Conservation (phyloP, 2,329 filamentous ascomycete species). For the Plenodomus lindquistii region DNA sequence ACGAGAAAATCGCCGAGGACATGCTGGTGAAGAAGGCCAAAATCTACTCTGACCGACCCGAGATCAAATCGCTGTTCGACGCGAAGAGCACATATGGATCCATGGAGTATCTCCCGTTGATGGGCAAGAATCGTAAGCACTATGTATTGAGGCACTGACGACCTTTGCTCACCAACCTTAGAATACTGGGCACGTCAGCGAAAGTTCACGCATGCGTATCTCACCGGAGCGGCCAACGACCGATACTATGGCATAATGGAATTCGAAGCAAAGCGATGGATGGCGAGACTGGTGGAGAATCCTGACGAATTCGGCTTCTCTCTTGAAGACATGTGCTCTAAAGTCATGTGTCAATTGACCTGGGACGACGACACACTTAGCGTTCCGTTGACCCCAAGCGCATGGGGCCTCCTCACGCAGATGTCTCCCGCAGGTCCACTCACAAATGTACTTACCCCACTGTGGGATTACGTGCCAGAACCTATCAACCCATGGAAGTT, state of each 20-base stretch:
- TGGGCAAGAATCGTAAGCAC: constrained; percentile 59
- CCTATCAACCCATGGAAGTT: constrained; percentile 59
- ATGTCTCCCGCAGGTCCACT: constrained; percentile 63
- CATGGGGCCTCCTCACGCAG: constrained; percentile 61
- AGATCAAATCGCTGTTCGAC: constrained; percentile 57
- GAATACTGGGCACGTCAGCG: constrained; percentile 61
- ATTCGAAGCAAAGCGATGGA: constrained; percentile 59
- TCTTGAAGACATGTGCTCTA: constrained; percentile 62
- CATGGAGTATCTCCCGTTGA: constrained; percentile 60
- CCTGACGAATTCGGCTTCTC: constrained; percentile 56
- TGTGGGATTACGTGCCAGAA: constrained; percentile 56
- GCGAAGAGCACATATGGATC: constrained; percentile 59
- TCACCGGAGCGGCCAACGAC: constrained; percentile 52
- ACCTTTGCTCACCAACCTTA: constrained; percentile 18
- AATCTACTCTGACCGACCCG: constrained; percentile 57
- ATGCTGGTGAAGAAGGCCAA: constrained; percentile 57
- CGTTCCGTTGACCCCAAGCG: constrained; percentile 54
- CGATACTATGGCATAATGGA: constrained; percentile 56
- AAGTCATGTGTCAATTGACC: constrained; percentile 59
- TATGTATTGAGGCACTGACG: not conserved
- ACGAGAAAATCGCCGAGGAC: constrained; percentile 58
- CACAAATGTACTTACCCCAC: constrained; percentile 60
- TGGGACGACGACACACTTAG: constrained; percentile 58
- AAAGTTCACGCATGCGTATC: constrained; percentile 56
- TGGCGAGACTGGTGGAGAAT: constrained; percentile 53